Conservation (phyloP, 2,329 filamentous ascomycete genomes). For the Diaporthe sp. region DNA sequence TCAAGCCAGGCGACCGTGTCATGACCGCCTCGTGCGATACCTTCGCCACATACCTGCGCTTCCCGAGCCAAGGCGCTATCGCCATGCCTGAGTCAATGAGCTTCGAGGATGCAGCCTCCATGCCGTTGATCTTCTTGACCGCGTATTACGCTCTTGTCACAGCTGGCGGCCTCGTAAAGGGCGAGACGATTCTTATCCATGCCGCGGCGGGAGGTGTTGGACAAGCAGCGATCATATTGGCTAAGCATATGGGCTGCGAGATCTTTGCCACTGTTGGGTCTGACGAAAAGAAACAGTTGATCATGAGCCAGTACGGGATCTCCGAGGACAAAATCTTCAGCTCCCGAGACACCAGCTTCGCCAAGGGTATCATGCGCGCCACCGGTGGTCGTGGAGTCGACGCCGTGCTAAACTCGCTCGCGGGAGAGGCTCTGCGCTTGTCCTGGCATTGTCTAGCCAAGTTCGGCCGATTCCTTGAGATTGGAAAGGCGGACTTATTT, state of each 20-base stretch:
- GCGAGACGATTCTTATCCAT: conserved; percentile 57
- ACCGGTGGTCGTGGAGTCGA: conserved; percentile 48
- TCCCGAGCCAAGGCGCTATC: background rate
- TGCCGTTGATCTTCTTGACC: conserved; percentile 41
- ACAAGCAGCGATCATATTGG: conserved; percentile 58
- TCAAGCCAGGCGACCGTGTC: conserved; percentile 30
- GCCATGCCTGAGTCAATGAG: conserved; percentile 17
- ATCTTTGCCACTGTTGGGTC: conserved; percentile 56
- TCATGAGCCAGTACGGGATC: conserved; percentile 53
- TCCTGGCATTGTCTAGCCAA: conserved; percentile 42
- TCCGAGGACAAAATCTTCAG: conserved; percentile 54
- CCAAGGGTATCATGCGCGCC: conserved; percentile 43
- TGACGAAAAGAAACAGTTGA: conserved; percentile 51
- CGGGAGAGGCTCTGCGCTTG: conserved; percentile 44
- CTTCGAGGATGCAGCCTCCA: conserved; percentile 36
- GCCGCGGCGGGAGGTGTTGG: conserved; percentile 59
- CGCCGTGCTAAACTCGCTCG: conserved; percentile 49
- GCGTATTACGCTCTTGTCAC: conserved; percentile 58
- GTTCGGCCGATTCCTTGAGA: conserved; percentile 39
- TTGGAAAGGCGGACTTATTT: conserved; percentile 39
- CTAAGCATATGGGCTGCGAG: conserved; percentile 52
- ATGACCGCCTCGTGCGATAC: background rate
- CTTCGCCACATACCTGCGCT: background rate
- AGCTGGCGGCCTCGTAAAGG: conserved; percentile 47
- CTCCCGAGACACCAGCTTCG: conserved; percentile 46